Base-by-base conservation (phyloP, 306 rosid genomes). In the Purshia tridentata region DNA sequence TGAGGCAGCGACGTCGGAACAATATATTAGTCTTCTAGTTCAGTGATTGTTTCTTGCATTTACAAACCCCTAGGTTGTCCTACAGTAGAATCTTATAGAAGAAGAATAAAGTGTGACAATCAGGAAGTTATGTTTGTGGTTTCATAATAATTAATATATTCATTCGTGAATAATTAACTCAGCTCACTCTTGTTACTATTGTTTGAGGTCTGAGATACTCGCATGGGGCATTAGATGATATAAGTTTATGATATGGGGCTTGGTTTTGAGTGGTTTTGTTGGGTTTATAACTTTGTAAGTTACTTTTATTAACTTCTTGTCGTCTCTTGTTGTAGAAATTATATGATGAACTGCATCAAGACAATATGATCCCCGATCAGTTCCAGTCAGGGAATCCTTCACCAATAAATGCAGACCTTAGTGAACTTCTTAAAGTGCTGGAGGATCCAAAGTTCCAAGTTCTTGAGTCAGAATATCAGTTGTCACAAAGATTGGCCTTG, bases 401-500 rank as follows among this genome's bases (percentile, higher is more conserved):
- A 10, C 77, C 81, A 46, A 81, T 81, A 81, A 62, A 82, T 58
- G 57, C 69, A 40, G 9, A 19, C 75, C 70, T 89, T 46, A 37
- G 62, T 50, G 86, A 89, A 58, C 84, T 94, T 80, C 84, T 74
- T 80, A 73, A 86, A 73, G 65, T 81, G 83, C 75, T 94, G 80
- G 83, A 86, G 73, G 95, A 85, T 64, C 78, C 92, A 67, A 84
- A 81, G 78, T 91, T 88, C 81, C 87, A 74, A 75, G 72, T 83
- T 54, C 71, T 94, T 40, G 90, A 88, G 58, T 83, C 91, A 76
- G 95, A 89, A 67, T 88, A 84, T 82, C 89, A 84, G 75, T 65
- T 94, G 72, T 76, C 82, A 45, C 82, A 83, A 55, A 87, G 77
- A 82, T 69, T 94, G 78, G 76, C 81, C 73, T 71, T 56, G 97